Base-by-base conservation (phyloP, 2,329 filamentous ascomycete genomes). In the Cladosporium cucumerinum region DNA sequence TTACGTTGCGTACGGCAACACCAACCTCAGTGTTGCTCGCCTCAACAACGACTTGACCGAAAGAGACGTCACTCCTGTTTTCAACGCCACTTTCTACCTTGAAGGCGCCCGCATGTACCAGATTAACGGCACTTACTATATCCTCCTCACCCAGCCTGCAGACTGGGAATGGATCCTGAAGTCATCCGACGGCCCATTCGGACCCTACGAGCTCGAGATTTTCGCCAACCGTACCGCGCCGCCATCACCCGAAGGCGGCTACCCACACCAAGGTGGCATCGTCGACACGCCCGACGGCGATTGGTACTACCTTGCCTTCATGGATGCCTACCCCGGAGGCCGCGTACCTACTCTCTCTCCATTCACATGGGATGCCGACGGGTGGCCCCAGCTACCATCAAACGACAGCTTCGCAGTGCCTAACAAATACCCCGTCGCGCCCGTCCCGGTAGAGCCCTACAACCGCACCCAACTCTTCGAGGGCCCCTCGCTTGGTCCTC, bases 301-400 rank as follows among this genome's bases (percentile, higher is more conserved):
- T 14, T 88, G 85, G 85, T 86, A 85, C 70, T 88, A 84, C 67
- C 82, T 87, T 73, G 80, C 83, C 0, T 88, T 87, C 71, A 76
- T 81, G 4, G 82, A 83, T 71, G 78, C 80, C 0, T 87, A 85
- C 66, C 85, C 86, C 0, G 81, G 79, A 4, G 86, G 86, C 0
- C 80, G 85, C 25, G 80, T 86, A 12, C 86, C 86, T 0, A 83
- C 86, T 1, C 74, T 86, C 3, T 85, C 85, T 0, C 85, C 85
- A 0, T 71, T 87, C 1, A 80, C 72, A 0, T 88, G 82, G 81
- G 79, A 76, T 0, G 43, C 34, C 23, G 82, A 87, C 57, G 84
- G 84, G 0, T 88, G 79, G 71, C 85, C 85, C 0, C 61, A 70
- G 7, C 74, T 86, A 0, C 77, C 72, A 1, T 75, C 78, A 0